phyloP scores from a whole-genome alignment of 495 filamentous ascomycete species.

The Aspergillus homomorphus region DNA sequence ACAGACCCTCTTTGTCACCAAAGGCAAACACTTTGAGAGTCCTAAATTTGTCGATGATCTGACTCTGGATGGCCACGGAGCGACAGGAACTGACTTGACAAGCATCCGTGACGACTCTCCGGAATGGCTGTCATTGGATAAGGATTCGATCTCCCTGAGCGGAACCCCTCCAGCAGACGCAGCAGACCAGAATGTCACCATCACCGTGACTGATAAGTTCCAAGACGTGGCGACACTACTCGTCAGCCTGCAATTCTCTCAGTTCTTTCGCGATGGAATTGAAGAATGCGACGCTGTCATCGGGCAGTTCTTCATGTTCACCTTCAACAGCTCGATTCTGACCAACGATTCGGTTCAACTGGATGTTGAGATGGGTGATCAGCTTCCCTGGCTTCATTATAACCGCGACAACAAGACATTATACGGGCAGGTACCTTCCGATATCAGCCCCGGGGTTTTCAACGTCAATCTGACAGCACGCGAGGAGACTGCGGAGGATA shows the following conservation, averaged over 20 bases:
- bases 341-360: slow-evolving; percentile 52
- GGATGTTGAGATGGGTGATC: slow-evolving; percentile 46
- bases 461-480: slow-evolving; percentile 50
- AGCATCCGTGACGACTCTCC: slow-evolving; percentile 55
- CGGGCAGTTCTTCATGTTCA: slow-evolving; percentile 63
- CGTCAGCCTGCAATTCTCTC: slow-evolving; percentile 55
- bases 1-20: slow-evolving; percentile 57
- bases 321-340: slow-evolving; percentile 55
- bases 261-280: slow-evolving; percentile 43
- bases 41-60: slow-evolving; percentile 51
- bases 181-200: slow-evolving; percentile 59
- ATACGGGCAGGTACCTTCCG: slow-evolving; percentile 59
- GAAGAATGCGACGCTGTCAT: slow-evolving; percentile 52
- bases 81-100: slow-evolving; percentile 43
- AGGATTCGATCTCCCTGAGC: slow-evolving; percentile 55
- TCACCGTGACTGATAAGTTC: slow-evolving; percentile 62
- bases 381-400: slow-evolving; percentile 66
- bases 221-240: slow-evolving; percentile 61
- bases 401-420: slow-evolving; percentile 54
- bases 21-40: slow-evolving; percentile 54
- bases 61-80: slow-evolving; percentile 58
- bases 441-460: slow-evolving; percentile 39
- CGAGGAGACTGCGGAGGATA: slow-evolving; percentile 44
- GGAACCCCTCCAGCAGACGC: slow-evolving; percentile 60
- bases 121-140: slow-evolving; percentile 68